Evolutionary conservation across 2,329 filamentous ascomycete species (phyloP).

Genomic region (Capronia coronata): DNA sequence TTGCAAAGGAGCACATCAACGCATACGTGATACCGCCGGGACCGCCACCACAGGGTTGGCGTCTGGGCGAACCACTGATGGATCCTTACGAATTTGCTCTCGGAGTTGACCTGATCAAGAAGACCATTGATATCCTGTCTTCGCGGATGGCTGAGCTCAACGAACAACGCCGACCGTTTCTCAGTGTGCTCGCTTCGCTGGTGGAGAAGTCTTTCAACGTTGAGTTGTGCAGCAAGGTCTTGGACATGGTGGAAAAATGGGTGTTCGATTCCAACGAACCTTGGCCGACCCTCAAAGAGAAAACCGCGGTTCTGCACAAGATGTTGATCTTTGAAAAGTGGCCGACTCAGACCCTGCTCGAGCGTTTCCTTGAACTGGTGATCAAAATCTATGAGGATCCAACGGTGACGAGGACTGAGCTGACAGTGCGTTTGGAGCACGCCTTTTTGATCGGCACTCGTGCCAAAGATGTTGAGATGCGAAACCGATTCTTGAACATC

Average conservation of each 20-base stretch:
- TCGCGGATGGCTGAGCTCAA: constrained; percentile 87
- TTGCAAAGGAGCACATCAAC: constrained; percentile 87
- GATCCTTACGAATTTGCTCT: constrained; percentile 74
- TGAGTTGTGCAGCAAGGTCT: constrained; percentile 80
- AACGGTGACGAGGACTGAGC: constrained; percentile 87
- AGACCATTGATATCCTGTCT: constrained; percentile 88
- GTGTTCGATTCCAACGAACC: constrained; percentile 92
- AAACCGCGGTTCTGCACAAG: constrained; percentile 97
- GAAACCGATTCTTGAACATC: constrained; percentile 91
- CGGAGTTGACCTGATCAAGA: constrained; percentile 86
- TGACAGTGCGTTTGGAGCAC: constrained; percentile 95
- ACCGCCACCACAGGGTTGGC: constrained; percentile 37
- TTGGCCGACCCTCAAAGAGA: constrained; percentile 96
- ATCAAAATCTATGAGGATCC: constrained; percentile 98
- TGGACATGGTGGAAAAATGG: constrained; percentile 92
- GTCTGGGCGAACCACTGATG: constrained; percentile 42
- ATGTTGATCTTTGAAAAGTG: constrained; percentile 94
- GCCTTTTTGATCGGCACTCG: constrained; percentile 94
- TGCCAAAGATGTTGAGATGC: constrained; percentile 91
- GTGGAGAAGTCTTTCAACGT: constrained; percentile 91
- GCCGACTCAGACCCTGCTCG: constrained; percentile 73
- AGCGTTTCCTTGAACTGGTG: constrained; percentile 89
- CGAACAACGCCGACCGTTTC: constrained; percentile 83
- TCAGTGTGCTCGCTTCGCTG: constrained; percentile 88
- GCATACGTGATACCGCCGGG: constrained; percentile 49